A percentile compares a stretch with the other conserved stretches of the same genome.
These are phyloP conservation scores for Hymenoscyphus repandus DNA, from an alignment of 2,329 filamentous ascomycete species.

Conservation along the genomic window DNA sequence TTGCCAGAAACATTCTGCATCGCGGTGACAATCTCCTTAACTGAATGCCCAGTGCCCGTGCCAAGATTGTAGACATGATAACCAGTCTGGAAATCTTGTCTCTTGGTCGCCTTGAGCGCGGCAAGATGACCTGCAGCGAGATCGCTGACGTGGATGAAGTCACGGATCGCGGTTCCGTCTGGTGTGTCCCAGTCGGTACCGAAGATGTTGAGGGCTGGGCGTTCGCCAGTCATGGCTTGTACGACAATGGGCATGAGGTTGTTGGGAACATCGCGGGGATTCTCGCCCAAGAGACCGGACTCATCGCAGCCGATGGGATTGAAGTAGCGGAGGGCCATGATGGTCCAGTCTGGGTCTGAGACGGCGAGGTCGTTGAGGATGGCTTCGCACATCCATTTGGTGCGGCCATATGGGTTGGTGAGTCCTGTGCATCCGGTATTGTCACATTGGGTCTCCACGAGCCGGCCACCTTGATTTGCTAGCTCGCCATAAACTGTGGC, in stretches of 20 bases:
- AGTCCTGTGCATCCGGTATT: conserved; percentile 50
- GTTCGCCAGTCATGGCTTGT: conserved; percentile 51
- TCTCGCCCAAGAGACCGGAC: conserved; percentile 57
- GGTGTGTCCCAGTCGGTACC: conserved; percentile 59
- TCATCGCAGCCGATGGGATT: conserved; percentile 61
- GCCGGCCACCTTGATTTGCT: conserved; percentile 42
- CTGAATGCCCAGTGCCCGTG: conserved; percentile 39
- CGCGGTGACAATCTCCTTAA: conserved; percentile 36
- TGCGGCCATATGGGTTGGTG: conserved; percentile 58
- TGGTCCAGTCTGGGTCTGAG: conserved; percentile 56
- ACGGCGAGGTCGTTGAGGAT: conserved; percentile 56
- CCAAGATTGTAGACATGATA: conserved; percentile 41
- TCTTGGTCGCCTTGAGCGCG: conserved; percentile 40
- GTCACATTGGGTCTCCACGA: conserved; percentile 48
- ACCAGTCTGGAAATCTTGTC: conserved; percentile 31
- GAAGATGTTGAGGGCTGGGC: conserved; percentile 50
- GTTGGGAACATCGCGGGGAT: conserved; percentile 53
- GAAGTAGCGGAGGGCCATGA: conserved; percentile 59
- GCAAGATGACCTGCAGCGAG: conserved; percentile 58
- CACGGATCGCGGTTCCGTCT: conserved; percentile 59
- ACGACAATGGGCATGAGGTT: conserved; percentile 60
- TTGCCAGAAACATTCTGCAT: conserved; percentile 33
- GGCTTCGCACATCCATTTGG: conserved; percentile 62
- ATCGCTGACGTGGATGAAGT: conserved; percentile 62
- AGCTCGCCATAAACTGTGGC: conserved; percentile 59